Conservation (phyloP, 2,329 filamentous ascomycete genomes). For the Botrytis deweyae region DNA sequence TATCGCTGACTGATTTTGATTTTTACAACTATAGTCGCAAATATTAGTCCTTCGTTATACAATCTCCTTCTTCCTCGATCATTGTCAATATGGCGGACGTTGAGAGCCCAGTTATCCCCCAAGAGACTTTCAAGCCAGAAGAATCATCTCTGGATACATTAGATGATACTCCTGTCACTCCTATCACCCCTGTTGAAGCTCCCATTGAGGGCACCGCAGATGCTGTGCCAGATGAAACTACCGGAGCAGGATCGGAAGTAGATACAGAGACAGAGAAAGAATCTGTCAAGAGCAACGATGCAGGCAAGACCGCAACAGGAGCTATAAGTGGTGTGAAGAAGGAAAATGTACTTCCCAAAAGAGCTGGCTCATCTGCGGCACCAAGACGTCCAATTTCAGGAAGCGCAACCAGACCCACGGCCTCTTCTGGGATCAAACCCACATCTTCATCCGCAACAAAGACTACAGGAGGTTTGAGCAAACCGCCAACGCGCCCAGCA, state of each 20-base stretch:
- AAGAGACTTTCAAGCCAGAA: constrained; percentile 1
- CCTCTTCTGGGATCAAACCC: constrained; percentile 33
- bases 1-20: constrained; percentile 17
- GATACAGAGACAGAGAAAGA: constrained; percentile 37
- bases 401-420: constrained; percentile 25
- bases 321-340: constrained; percentile 37
- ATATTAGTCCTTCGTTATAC: constrained; percentile 19
- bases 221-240: constrained; percentile 30
- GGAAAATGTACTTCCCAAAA: constrained; percentile 37
- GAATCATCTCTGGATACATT: neutral
- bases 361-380: constrained; percentile 27
- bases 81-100: constrained; percentile 23
- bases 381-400: constrained; percentile 31
- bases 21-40: constrained; percentile 17
- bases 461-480: constrained; percentile 38
- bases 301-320: constrained; percentile 32
- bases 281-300: constrained; percentile 33
- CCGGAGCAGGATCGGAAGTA: constrained; percentile 33
- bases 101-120: neutral
- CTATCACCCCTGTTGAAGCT: constrained; percentile 7
- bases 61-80: neutral
- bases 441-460: constrained; percentile 32
- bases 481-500: constrained; percentile 38
- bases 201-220: constrained; percentile 15
- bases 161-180: constrained; percentile 9